Evolutionary conservation across 192 early-diverging fungal species (phyloP), one percentile per base, ranked within the genome.

Genomic region (Diversispora epigaea): DNA sequence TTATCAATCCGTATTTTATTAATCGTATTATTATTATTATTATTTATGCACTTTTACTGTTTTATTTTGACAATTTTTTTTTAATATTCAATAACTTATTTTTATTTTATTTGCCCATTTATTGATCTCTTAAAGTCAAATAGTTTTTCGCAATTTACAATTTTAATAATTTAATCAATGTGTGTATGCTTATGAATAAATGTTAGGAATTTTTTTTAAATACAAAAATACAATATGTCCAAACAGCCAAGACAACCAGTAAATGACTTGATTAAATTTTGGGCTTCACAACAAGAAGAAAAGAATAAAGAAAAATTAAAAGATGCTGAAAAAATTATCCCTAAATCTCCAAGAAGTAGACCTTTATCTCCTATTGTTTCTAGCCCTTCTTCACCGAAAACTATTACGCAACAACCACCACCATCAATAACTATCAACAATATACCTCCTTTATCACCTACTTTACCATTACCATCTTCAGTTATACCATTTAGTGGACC

Each of bases 221-320:
- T 17, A 54, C 0, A 17, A 11, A 54, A 4, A 54, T 17, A 17
- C 50, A 54, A 54, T 17, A 17, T 54, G 4, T 54, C n/a, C 50
- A 54, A 54, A 54, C 47, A 41, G 21, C 6, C 58, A 11, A 8
- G 45, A 73, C 60, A 73, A 47, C 71, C 71, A 6, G 71, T 73
- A 15, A 73, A 73, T 52, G 71, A 73, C 46, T 19, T 73, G 9
- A 73, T 73, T 32, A 45, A 39, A 60, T 73, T 73, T 73, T 73
- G 71, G 71, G 47, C 50, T 40, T 22, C 40, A 65, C 65, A 67
- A 47, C 44, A 67, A 49, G 19, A 67, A 67, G 45, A 67, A 22
- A 67, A 67, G 22, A 8, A 14, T 49, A 45, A 45, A 67, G 19
- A 67, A 49, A 4, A 19, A 49, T 9, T 9, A 21, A 7, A n/a